phyloP scores from a whole-genome alignment of 2,329 filamentous ascomycete genomes.

The Trichocomaceae sp. region DNA sequence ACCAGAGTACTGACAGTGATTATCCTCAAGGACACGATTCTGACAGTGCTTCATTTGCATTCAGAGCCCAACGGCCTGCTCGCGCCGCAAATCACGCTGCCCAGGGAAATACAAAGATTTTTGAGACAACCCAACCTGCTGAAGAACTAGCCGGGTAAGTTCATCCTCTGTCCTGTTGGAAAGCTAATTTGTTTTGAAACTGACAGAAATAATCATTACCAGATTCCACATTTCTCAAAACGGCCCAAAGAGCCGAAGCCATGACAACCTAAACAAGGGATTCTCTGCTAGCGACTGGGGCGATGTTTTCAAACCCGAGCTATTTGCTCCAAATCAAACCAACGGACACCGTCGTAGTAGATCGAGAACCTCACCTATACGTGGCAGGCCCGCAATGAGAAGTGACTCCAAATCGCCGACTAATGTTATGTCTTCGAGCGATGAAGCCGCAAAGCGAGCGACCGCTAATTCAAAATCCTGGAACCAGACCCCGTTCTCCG shows the following conservation, averaged over 20 bases:
- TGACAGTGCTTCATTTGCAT: conserved; percentile 21
- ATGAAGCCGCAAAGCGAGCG: conserved; percentile 17
- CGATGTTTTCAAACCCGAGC: conserved; percentile 32
- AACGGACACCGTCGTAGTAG: conserved; percentile 19
- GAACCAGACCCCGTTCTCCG: conserved; percentile 32
- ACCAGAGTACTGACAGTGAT: conserved; percentile 23
- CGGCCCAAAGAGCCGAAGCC: conserved; percentile 28
- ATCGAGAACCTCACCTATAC: conserved; percentile 15
- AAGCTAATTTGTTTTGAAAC: neutral
- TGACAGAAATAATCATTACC: conserved; percentile 1
- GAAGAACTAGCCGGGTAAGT: conserved; percentile 4
- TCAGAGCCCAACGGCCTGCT: conserved; percentile 3
- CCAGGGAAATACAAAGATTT: neutral
- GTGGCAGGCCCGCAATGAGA: conserved; percentile 15
- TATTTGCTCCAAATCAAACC: conserved; percentile 28
- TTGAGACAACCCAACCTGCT: neutral
- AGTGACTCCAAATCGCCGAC: conserved; percentile 14
- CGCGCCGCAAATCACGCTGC: neutral
- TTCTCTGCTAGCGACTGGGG: conserved; percentile 40
- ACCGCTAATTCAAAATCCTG: conserved; percentile 23
- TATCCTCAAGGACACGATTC: conserved; percentile 21
- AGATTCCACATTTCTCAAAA: conserved; percentile 9
- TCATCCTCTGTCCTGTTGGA: neutral
- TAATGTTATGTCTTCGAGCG: conserved; percentile 14
- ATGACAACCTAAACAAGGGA: conserved; percentile 30